Percentiles rank a stretch among this genome's conserved stretches.
Evolutionary conservation across 768 basidiomycete species (phyloP).

Genomic region (Flagelloscypha sp.): DNA sequence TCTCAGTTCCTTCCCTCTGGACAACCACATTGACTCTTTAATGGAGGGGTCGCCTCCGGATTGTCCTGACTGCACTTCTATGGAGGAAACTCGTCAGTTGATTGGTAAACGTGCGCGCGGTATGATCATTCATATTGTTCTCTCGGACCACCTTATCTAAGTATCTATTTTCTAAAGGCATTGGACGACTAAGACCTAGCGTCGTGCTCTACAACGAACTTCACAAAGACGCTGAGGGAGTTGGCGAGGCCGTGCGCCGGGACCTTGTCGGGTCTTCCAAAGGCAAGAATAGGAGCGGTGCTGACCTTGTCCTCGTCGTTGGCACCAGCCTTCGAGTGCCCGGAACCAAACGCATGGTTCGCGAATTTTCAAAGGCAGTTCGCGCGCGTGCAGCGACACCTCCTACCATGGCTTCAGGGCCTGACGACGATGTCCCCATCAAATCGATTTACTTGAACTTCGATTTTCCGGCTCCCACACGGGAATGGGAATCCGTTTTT

Average conservation of each 20-base stretch:
- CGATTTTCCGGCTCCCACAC: slow-evolving; percentile 76
- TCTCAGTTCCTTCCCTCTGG: slow-evolving; percentile 61
- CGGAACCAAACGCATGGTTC: slow-evolving; percentile 86
- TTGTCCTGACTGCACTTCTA: slow-evolving; percentile 72
- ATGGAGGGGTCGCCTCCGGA: slow-evolving; percentile 54
- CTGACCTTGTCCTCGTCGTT: slow-evolving; percentile 81
- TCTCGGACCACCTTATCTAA: too few relatives aligned
- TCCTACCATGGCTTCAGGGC: slow-evolving; percentile 19
- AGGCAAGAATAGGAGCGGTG: slow-evolving; percentile 60
- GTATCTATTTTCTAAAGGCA: too few relatives aligned
- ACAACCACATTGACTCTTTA: slow-evolving; percentile 52
- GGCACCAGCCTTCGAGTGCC: slow-evolving; percentile 86
- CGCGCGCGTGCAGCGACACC: slow-evolving; percentile 33
- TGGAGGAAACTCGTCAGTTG: slow-evolving; percentile 62
- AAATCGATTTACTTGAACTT: slow-evolving; percentile 78
- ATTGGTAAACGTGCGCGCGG: slow-evolving; percentile 72
- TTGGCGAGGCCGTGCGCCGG: slow-evolving; percentile 74
- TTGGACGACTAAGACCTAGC: slow-evolving; percentile 76
- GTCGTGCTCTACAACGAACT: slow-evolving; percentile 88
- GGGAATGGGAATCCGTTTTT: slow-evolving; percentile 87
- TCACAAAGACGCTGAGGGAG: slow-evolving; percentile 80
- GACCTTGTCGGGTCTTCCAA: slow-evolving; percentile 69
- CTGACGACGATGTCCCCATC: slow-evolving; percentile 46
- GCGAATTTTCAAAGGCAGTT: slow-evolving; percentile 79
- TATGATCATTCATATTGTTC: too few relatives aligned